A percentile compares a stretch with the other conserved stretches of the same genome.
phyloP scores from a whole-genome alignment of 2,329 filamentous ascomycete species.

The Colletotrichum melonis region DNA sequence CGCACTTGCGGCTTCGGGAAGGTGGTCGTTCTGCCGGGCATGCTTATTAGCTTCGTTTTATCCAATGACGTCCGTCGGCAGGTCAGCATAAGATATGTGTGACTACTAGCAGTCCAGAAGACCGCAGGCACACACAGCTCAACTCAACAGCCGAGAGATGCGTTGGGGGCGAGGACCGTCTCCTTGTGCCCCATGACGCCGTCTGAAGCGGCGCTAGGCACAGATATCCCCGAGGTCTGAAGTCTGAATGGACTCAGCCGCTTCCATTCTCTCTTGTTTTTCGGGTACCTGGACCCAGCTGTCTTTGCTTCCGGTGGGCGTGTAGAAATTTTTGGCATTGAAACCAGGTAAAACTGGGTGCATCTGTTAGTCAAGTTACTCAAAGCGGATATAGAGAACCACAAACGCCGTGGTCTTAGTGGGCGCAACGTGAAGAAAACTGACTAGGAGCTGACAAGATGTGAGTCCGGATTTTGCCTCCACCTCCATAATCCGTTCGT shows the following conservation, averaged over 20 bases:
- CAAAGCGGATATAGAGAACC: background rate
- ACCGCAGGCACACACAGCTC: background rate
- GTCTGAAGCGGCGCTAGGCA: slow-evolving; percentile 3
- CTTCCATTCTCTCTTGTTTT: background rate
- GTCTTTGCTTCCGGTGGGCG: background rate
- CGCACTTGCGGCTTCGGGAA: background rate
- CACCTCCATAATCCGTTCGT: background rate
- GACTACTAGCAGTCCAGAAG: background rate
- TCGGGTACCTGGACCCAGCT: background rate
- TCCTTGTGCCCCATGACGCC: slow-evolving; percentile 3
- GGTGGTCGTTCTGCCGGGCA: background rate
- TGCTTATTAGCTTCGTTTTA: background rate
- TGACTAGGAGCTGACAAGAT: background rate
- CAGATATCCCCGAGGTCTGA: background rate
- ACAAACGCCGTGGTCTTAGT: background rate
- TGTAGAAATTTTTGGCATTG: background rate
- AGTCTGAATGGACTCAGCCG: background rate
- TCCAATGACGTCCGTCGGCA: slow-evolving; percentile 5
- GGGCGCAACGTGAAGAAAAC: background rate
- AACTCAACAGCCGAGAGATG: background rate
- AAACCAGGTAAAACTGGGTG: background rate
- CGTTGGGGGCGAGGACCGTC: background rate
- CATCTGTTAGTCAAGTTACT: background rate
- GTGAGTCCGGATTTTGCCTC: background rate
- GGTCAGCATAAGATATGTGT: background rate